A percentile compares a stretch with the other conserved stretches of the same genome.
phyloP scores from a whole-genome alignment of 2,329 filamentous ascomycete species.

The Teratosphaeriaceae sp. region DNA sequence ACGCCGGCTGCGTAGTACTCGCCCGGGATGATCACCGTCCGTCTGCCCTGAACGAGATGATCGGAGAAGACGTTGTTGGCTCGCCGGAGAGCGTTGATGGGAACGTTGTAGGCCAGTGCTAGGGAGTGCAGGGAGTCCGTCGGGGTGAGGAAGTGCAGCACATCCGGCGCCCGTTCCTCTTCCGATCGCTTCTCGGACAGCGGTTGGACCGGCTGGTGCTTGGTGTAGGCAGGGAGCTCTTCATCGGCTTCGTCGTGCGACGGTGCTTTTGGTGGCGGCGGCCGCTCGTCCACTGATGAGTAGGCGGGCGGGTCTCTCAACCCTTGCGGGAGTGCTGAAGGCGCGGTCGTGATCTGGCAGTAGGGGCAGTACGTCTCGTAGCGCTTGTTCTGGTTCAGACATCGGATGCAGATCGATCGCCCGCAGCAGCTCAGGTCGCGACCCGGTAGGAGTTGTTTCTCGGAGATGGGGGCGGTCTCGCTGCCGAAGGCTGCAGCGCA shows the following conservation, averaged over 20 bases:
- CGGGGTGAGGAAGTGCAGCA: constrained; percentile 68
- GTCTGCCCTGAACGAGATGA: constrained; percentile 61
- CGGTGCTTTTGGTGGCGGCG: constrained; percentile 9
- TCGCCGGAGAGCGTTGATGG: constrained; percentile 54
- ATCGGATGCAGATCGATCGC: constrained; percentile 64
- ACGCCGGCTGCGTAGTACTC: constrained; percentile 61
- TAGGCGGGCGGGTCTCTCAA: constrained; percentile 65
- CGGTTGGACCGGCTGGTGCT: constrained; percentile 20
- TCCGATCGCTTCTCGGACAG: constrained; percentile 26
- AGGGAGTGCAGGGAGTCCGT: constrained; percentile 62
- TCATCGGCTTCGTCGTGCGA: constrained; percentile 25
- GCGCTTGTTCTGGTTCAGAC: constrained; percentile 61
- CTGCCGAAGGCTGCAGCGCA: constrained; percentile 24
- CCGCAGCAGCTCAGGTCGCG: constrained; percentile 62
- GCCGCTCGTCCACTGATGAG: constrained; percentile 30
- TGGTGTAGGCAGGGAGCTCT: constrained; percentile 40
- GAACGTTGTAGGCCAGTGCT: constrained; percentile 65
- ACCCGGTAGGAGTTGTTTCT: constrained; percentile 56
- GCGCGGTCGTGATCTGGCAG: constrained; percentile 63
- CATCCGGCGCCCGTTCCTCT: constrained; percentile 49
- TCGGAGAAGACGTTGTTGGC: constrained; percentile 67
- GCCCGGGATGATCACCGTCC: constrained; percentile 65
- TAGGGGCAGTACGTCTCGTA: constrained; percentile 65
- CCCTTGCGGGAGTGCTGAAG: constrained; percentile 56
- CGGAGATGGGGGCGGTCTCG: constrained; percentile 29